Conservation (phyloP, 352 stramenopile genomes). For the Phytopythium sindhum region DNA sequence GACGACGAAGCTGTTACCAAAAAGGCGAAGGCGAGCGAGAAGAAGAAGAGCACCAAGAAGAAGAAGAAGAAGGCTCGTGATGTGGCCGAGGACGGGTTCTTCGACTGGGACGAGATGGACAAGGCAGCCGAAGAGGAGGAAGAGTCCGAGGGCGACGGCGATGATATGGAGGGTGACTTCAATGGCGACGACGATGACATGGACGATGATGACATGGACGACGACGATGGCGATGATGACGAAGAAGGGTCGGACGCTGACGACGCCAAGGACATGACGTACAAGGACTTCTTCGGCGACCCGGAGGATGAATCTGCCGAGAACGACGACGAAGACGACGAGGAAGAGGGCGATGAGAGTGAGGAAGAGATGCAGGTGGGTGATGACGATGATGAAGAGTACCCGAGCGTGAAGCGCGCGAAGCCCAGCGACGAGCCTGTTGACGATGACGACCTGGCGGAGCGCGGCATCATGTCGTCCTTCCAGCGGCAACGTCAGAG, state of each 20-base stretch:
- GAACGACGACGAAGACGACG: conserved; percentile 32
- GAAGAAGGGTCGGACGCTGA: conserved; percentile 53
- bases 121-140: conserved; percentile 76
- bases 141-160: conserved; percentile 33
- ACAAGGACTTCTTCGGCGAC: conserved; percentile 63
- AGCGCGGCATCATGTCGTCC: conserved; percentile 79
- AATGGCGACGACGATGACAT: conserved; percentile 22
- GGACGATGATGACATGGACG: conserved; percentile 40
- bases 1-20: conserved; percentile 18
- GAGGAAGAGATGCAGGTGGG: conserved; percentile 40
- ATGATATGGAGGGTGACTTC: conserved; percentile 26
- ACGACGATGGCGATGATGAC: conserved; percentile 49
- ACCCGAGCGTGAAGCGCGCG: conserved; percentile 42
- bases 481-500: conserved; percentile 65
- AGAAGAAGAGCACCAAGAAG: conserved; percentile 29
- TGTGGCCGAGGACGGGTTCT: conserved; percentile 77
- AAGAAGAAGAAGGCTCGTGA: conserved; percentile 62
- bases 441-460: conserved; percentile 67
- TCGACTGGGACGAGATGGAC: conserved; percentile 88
- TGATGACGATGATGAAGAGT: conserved; percentile 55
- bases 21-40: conserved; percentile 31
- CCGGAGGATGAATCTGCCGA: conserved; percentile 34
- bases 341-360: conserved; percentile 47
- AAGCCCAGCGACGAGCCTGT: conserved; percentile 47
- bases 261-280: conserved; percentile 50